A percentile compares a stretch with the other conserved stretches of the same genome.
Evolutionary conservation across 768 basidiomycete species (phyloP).

Genomic region (Suillus paluster): DNA sequence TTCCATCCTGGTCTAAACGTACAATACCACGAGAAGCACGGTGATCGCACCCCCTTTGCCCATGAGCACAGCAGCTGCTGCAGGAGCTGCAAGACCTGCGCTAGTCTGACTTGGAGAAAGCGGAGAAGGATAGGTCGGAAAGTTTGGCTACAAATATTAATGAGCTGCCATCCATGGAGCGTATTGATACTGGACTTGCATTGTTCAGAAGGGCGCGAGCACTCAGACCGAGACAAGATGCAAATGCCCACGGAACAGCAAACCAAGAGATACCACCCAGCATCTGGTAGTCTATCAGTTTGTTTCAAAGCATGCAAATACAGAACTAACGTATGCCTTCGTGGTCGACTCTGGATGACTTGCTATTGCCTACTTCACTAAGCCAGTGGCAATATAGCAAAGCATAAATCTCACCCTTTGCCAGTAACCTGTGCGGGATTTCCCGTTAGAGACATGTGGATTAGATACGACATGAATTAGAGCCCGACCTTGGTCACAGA

Average conservation of each 20-base stretch:
- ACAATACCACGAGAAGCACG: constrained; percentile 48
- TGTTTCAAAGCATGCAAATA: neutral
- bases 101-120: constrained; percentile 42
- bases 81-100: constrained; percentile 50
- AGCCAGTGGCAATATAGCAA: neutral
- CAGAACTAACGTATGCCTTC: constrained; percentile 48
- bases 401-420: constrained; percentile 41
- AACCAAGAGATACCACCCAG: constrained; percentile 64
- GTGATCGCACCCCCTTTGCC: constrained; percentile 50
- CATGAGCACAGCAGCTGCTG: constrained; percentile 50
- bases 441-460: constrained; percentile 7
- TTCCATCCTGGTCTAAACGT: constrained; percentile 7
- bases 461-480: constrained; percentile 1
- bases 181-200: constrained; percentile 17
- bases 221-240: constrained; percentile 50
- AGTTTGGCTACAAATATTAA: constrained; percentile 42
- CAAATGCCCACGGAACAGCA: constrained; percentile 56
- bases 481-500: constrained; percentile 51
- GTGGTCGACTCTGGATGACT: constrained; percentile 55
- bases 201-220: constrained; percentile 41
- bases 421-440: constrained; percentile 48
- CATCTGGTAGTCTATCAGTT: constrained; percentile 39
- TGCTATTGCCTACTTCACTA: constrained; percentile 46
- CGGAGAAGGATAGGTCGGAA: constrained; percentile 56
- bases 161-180: neutral